Evolutionary conservation across 176 grass and related monocot genomes (phyloP).

Genomic region (Areca catechu): DNA sequence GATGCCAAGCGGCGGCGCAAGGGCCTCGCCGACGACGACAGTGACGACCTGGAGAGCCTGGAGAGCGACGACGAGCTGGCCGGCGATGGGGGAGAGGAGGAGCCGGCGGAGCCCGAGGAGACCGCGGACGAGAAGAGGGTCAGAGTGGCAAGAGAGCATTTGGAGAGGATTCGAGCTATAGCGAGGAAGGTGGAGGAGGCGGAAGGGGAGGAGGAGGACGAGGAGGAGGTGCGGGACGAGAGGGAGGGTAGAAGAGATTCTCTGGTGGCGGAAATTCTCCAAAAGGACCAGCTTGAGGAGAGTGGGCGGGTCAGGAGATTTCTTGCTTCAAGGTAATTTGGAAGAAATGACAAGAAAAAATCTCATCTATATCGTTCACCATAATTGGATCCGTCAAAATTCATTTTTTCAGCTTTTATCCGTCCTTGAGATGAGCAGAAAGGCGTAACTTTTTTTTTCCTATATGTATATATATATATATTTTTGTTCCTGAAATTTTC

Average conservation of each 20-base stretch:
- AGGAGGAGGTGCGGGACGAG: slow-evolving; percentile 21
- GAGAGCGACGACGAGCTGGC: slow-evolving; percentile 52
- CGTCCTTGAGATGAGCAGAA: too few species aligned
- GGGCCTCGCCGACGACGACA: slow-evolving; percentile 1
- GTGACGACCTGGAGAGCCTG: slow-evolving; percentile 53
- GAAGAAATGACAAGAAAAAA: neutral
- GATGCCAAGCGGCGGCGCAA: slow-evolving; percentile 35
- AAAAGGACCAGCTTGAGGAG: slow-evolving; percentile 61
- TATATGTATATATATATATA: too few species aligned
- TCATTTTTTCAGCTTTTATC: too few species aligned
- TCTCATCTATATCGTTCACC: too few species aligned
- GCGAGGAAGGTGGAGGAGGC: slow-evolving; percentile 42
- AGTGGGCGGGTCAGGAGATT: slow-evolving; percentile 52
- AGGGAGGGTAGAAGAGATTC: slow-evolving; percentile 32
- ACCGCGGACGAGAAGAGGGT: slow-evolving; percentile 72
- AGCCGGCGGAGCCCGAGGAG: slow-evolving; percentile 27
- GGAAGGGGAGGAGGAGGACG: slow-evolving; percentile 32
- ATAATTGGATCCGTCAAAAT: too few species aligned
- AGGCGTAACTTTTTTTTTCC: too few species aligned
- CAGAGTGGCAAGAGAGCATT: slow-evolving; percentile 55
- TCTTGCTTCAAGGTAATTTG: slow-evolving; percentile 48
- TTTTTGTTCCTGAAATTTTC: too few species aligned
- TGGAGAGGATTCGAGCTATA: slow-evolving; percentile 35
- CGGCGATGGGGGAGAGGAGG: slow-evolving; percentile 12
- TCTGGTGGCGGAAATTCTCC: slow-evolving; percentile 53